phyloP scores from a whole-genome alignment of 768 basidiomycete species.

The Rhodotorula sphaerocarpa region DNA sequence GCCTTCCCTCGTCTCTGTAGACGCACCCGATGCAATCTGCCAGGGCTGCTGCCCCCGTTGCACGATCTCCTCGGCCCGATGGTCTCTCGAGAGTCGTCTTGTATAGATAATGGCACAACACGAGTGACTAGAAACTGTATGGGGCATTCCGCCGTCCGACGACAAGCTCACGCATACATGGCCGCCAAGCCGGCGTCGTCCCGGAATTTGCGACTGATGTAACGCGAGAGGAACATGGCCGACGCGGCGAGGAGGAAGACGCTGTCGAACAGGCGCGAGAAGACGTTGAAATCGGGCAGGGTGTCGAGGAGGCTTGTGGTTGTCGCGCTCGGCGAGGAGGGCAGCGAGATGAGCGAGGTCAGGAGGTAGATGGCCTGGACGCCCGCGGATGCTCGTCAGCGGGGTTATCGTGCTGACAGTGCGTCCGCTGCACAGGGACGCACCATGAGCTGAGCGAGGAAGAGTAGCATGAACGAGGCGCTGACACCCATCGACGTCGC shows the following conservation, averaged over 20 bases:
- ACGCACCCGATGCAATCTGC: too few relatives aligned
- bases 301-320: slow-evolving; percentile 34
- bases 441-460: slow-evolving; percentile 40
- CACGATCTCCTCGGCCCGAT: too few relatives aligned
- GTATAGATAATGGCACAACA: too few relatives aligned
- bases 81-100: too few relatives aligned
- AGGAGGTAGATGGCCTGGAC: slow-evolving; percentile 39
- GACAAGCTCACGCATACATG: slow-evolving; percentile 26
- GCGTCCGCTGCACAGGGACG: too few relatives aligned
- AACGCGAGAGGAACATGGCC: slow-evolving; percentile 31
- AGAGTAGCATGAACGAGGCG: slow-evolving; percentile 40
- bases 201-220: slow-evolving; percentile 25
- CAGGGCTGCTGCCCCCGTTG: too few relatives aligned
- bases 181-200: slow-evolving; percentile 20
- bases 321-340: slow-evolving; percentile 17
- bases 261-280: slow-evolving; percentile 39
- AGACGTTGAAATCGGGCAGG: slow-evolving; percentile 39
- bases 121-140: too few relatives aligned
- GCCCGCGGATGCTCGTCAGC: not conserved
- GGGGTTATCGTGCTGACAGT: too few relatives aligned
- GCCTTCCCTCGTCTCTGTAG: too few relatives aligned
- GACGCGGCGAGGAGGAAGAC: slow-evolving; percentile 38
- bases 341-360: slow-evolving; percentile 41
- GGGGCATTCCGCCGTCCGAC: too few relatives aligned
- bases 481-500: slow-evolving; percentile 38